Conservation (phyloP, 1,139 yeast species). For the Debaryomyces singareniensis region DNA sequence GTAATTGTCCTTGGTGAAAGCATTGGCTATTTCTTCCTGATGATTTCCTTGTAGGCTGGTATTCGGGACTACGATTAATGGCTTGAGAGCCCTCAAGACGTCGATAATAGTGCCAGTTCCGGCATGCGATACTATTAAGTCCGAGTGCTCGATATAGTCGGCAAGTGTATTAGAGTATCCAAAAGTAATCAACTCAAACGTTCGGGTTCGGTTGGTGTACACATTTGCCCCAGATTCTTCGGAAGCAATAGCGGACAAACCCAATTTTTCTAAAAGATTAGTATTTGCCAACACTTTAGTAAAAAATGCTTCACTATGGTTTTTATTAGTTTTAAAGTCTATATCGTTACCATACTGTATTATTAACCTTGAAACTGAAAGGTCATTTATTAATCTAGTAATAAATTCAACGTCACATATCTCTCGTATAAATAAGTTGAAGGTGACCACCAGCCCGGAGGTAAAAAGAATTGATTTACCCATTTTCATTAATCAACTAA, state of each 20-base stretch:
- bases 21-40: conserved; percentile 70
- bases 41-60: conserved; percentile 76
- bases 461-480: conserved; percentile 43
- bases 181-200: conserved; percentile 26
- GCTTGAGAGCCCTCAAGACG: conserved; percentile 49
- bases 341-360: conserved; percentile 68
- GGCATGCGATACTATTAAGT: conserved; percentile 78
- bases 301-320: conserved; percentile 21
- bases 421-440: conserved; percentile 44
- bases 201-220: not conserved
- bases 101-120: conserved; percentile 93
- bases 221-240: conserved; percentile 1
- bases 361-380: conserved; percentile 35
- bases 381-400: conserved; percentile 20
- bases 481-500: no score
- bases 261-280: conserved; percentile 7
- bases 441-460: conserved; percentile 85
- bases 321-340: conserved; percentile 14
- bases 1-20: conserved; percentile 28
- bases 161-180: conserved; percentile 41
- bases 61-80: conserved; percentile 68
- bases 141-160: conserved; percentile 31
- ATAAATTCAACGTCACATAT: conserved; percentile 29
- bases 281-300: conserved; percentile 10
- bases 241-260: conserved; percentile 3